Conservation (phyloP, 768 basidiomycete genomes). For the Rhizopogon vulgaris region DNA sequence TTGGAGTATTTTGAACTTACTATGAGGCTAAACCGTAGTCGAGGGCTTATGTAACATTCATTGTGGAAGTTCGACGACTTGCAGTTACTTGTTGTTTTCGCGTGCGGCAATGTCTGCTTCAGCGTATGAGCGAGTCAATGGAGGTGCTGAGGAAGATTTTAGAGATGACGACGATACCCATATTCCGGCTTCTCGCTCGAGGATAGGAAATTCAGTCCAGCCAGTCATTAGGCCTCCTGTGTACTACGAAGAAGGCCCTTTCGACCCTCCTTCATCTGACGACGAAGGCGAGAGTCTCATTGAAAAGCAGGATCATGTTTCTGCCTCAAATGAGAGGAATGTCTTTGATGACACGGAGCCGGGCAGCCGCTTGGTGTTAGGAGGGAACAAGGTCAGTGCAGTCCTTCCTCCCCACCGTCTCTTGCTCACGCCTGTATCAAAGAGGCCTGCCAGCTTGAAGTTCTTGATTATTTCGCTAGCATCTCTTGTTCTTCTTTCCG, state of each 20-base stretch:
- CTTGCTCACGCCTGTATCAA: not conserved
- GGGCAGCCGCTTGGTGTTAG: slow-evolving; percentile 28
- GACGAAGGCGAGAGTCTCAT: slow-evolving; percentile 54
- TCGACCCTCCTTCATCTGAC: slow-evolving; percentile 75
- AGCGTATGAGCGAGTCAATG: slow-evolving; percentile 25
- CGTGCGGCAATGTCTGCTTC: slow-evolving; percentile 17
- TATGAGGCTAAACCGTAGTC: too few relatives aligned
- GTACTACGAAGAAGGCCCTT: slow-evolving; percentile 75
- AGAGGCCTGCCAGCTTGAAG: slow-evolving; percentile 51
- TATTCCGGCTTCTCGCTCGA: slow-evolving; percentile 1
- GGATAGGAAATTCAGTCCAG: slow-evolving; percentile 5
- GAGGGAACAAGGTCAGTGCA: slow-evolving; percentile 30
- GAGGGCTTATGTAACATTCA: not conserved
- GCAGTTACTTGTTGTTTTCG: too few relatives aligned
- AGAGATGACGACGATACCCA: slow-evolving; percentile 4
- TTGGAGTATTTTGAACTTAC: too few relatives aligned
- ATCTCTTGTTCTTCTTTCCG: slow-evolving; percentile 55
- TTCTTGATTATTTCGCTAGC: slow-evolving; percentile 58
- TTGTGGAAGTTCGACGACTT: too few relatives aligned
- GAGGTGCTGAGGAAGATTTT: slow-evolving; percentile 17
- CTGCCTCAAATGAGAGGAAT: slow-evolving; percentile 9
- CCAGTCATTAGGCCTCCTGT: slow-evolving; percentile 21
- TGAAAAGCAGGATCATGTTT: slow-evolving; percentile 35
- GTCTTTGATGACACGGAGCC: slow-evolving; percentile 19
- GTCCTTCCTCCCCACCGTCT: not conserved